Conservation (phyloP, 1,284 basidiomycete species). For the Vanrija humicola region DNA sequence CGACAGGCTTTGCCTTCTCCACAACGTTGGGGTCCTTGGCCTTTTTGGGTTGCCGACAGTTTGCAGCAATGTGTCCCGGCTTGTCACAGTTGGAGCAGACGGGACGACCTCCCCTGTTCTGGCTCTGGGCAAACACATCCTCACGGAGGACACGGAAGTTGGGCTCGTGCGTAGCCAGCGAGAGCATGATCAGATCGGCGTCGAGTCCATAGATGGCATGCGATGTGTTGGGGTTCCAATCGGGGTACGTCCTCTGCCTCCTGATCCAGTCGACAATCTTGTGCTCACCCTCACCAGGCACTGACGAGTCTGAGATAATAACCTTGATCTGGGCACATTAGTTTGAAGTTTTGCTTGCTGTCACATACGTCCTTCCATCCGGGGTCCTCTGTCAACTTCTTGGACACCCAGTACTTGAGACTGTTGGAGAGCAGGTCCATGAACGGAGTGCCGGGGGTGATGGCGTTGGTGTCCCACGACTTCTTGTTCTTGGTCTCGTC, state of each 20-base stretch:
- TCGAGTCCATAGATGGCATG: slow-evolving; percentile 99
- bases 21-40: slow-evolving; percentile 57
- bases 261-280: slow-evolving; percentile 99
- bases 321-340: slow-evolving; percentile 67
- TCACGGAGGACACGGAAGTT: slow-evolving; percentile 96
- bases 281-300: slow-evolving; percentile 98
- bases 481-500: slow-evolving; percentile 82
- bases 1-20: slow-evolving; percentile 60
- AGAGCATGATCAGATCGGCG: slow-evolving; percentile 98
- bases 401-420: slow-evolving; percentile 91
- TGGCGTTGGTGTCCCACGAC: slow-evolving; percentile 97
- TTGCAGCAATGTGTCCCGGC: slow-evolving; percentile 87
- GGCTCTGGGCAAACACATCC: slow-evolving; percentile 81
- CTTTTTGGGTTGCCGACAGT: slow-evolving; percentile 65
- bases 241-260: slow-evolving; percentile 77
- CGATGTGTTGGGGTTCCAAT: slow-evolving; percentile 88
- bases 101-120: slow-evolving; percentile 53
- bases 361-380: slow-evolving; percentile 83
- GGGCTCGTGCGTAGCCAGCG: slow-evolving; percentile 96
- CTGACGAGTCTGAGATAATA: slow-evolving; percentile 93
- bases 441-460: slow-evolving; percentile 95
- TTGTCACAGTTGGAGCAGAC: slow-evolving; percentile 86
- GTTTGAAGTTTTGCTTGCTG: neutral
- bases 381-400: slow-evolving; percentile 90
- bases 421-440: slow-evolving; percentile 89